These are phyloP conservation scores for Brettanomyces naardenensis DNA, from an alignment of 805 yeast species.

Conservation along the genomic window DNA sequence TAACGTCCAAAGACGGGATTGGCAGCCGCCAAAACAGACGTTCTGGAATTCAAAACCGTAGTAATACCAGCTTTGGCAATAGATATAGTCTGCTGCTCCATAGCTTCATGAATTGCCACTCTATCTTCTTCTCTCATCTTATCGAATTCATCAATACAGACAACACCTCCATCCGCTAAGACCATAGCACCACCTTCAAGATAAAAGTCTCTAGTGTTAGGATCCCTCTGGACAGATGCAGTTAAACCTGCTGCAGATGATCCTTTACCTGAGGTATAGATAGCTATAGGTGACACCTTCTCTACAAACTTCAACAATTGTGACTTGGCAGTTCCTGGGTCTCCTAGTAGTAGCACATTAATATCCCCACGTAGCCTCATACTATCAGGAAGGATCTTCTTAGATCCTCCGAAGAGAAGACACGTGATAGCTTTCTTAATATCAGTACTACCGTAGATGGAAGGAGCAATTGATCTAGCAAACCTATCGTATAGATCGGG, in stretches of 20 bases:
- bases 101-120: slow-evolving; percentile 98
- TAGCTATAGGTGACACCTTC: slow-evolving; percentile 88
- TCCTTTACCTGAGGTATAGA: slow-evolving; percentile 97
- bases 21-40: slow-evolving; percentile 96
- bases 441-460: slow-evolving; percentile 89
- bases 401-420: slow-evolving; percentile 88
- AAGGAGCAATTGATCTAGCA: slow-evolving; percentile 87
- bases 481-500: slow-evolving; percentile 85
- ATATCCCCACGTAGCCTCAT: slow-evolving; percentile 96
- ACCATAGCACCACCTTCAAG: slow-evolving; percentile 99
- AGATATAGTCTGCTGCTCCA: slow-evolving; percentile 99
- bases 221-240: slow-evolving; percentile 93
- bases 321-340: slow-evolving; percentile 98
- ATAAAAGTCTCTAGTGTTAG: slow-evolving; percentile 81
- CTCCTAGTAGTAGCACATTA: slow-evolving; percentile 88
- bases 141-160: slow-evolving; percentile 98
- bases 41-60: slow-evolving; percentile 90
- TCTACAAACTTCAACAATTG: slow-evolving; percentile 93
- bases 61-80: slow-evolving; percentile 99
- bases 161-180: slow-evolving; percentile 98
- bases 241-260: slow-evolving; percentile 99
- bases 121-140: slow-evolving; percentile 99
- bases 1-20: slow-evolving; percentile 96
- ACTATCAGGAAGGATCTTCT: slow-evolving; percentile 88
- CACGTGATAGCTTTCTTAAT: slow-evolving; percentile 93